These are phyloP conservation scores for Aspergillus costaricaensis DNA, from an alignment of 2,329 filamentous ascomycete species.

Conservation along the genomic window DNA sequence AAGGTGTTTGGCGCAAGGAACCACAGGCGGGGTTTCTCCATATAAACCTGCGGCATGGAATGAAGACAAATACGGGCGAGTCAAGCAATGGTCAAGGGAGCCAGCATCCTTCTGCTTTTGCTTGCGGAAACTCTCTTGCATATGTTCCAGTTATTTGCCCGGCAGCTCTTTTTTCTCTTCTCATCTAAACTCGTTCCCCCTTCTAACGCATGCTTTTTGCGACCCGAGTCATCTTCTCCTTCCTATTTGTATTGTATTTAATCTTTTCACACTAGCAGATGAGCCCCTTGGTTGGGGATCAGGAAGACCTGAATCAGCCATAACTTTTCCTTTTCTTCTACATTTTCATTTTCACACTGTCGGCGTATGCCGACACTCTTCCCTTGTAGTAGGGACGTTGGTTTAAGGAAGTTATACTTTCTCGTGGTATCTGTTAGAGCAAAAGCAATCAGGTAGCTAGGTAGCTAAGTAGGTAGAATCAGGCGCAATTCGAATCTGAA, in stretches of 20 bases:
- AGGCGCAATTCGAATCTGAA: too few species aligned
- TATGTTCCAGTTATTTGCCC: slow-evolving; percentile 15
- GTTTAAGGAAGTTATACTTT: not conserved
- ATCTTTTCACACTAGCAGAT: slow-evolving; percentile 21
- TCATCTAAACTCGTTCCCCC: slow-evolving; percentile 21
- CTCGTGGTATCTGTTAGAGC: too few species aligned
- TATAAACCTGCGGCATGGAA: slow-evolving; percentile 22
- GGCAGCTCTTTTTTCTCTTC: slow-evolving; percentile 20
- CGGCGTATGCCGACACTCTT: not conserved
- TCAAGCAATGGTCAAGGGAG: slow-evolving; percentile 9
- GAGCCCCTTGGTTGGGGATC: slow-evolving; percentile 13
- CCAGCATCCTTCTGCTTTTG: slow-evolving; percentile 11
- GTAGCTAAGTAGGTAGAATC: too few species aligned
- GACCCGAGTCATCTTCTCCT: slow-evolving; percentile 8
- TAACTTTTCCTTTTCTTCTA: slow-evolving; percentile 3
- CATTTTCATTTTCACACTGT: slow-evolving; percentile 1
- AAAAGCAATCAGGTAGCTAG: too few species aligned
- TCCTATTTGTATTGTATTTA: slow-evolving; percentile 38
- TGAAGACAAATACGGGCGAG: slow-evolving; percentile 20
- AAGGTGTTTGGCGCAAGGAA: slow-evolving; percentile 31
- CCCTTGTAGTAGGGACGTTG: not conserved
- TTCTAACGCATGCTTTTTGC: slow-evolving; percentile 16
- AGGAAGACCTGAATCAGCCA: slow-evolving; percentile 13
- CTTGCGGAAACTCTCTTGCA: slow-evolving; percentile 11
- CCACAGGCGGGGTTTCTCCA: slow-evolving; percentile 18